Percentiles rank a stretch among this genome's conserved stretches.
Evolutionary conservation across 2,329 filamentous ascomycete species (phyloP).

Genomic region (Zymoseptoria pseudotritici): DNA sequence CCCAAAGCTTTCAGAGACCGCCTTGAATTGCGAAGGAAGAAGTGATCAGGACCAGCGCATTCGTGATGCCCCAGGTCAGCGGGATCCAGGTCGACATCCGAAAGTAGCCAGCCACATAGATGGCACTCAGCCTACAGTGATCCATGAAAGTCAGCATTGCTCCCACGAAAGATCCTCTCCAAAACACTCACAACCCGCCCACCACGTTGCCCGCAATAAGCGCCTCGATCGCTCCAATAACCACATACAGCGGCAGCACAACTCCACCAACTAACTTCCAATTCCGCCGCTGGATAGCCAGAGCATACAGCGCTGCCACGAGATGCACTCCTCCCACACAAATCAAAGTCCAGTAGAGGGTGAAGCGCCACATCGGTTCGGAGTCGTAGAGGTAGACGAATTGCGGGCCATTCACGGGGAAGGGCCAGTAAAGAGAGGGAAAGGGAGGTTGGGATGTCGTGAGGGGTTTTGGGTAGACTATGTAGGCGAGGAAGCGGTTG

Average conservation of each 20-base stretch:
- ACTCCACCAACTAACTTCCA: constrained; percentile 56
- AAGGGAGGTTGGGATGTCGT: constrained; percentile 65
- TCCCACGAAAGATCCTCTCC: constrained; percentile 9
- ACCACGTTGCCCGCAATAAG: constrained; percentile 74
- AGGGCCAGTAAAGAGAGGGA: constrained; percentile 73
- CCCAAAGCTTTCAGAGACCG: constrained; percentile 55
- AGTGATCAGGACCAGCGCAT: constrained; percentile 71
- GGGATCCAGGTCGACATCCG: constrained; percentile 93
- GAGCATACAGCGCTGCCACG: constrained; percentile 61
- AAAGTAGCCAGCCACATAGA: constrained; percentile 77
- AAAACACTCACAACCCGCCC: constrained; percentile 60
- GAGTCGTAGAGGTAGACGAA: constrained; percentile 64
- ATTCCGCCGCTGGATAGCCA: constrained; percentile 58
- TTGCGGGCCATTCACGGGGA: constrained; percentile 50
- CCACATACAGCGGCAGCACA: constrained; percentile 61
- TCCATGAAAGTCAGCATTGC: constrained; percentile 1
- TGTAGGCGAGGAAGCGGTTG: constrained; percentile 38
- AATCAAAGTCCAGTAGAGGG: constrained; percentile 76
- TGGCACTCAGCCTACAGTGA: constrained; percentile 58
- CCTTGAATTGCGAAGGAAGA: constrained; percentile 92
- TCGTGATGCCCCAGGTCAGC: constrained; percentile 79
- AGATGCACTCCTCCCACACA: constrained; percentile 70
- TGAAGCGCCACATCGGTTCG: constrained; percentile 78
- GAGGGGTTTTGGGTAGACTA: constrained; percentile 41
- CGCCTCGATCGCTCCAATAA: constrained; percentile 68